Percentiles rank a stretch among this genome's conserved stretches.
These are phyloP conservation scores for Vitis hybrid DNA, from an alignment of 177 flowering plant genomes.

Conservation along the genomic window DNA sequence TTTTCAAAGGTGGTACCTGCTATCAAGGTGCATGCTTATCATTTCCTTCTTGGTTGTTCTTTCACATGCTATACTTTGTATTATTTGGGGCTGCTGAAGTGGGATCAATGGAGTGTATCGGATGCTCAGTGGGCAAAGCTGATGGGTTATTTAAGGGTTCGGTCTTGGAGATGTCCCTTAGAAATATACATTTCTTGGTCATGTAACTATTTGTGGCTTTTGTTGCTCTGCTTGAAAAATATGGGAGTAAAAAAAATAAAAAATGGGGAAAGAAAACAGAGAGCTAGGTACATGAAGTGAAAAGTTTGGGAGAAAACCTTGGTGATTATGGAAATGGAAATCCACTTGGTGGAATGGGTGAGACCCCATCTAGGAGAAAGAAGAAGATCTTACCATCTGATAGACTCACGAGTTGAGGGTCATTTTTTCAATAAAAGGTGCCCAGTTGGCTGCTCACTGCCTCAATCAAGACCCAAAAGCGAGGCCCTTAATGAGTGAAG, in stretches of 20 bases:
- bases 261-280: no score
- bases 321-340: no score
- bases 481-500: no score
- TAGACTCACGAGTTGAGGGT: no score
- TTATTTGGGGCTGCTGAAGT: slow-evolving; percentile 12
- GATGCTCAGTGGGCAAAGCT: slow-evolving; percentile 26
- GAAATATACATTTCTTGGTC: slow-evolving; percentile 38
- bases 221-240: slow-evolving; percentile 39
- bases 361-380: no score
- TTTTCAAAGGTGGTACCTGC: slow-evolving; percentile 1
- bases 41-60: slow-evolving; percentile 14
- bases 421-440: no score
- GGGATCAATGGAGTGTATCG: slow-evolving; percentile 22
- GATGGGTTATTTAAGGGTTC: slow-evolving; percentile 15
- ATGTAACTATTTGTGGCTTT: slow-evolving; percentile 43
- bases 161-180: slow-evolving; percentile 40
- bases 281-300: no score
- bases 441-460: no score
- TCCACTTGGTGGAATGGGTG: no score
- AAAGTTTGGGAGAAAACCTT: no score
- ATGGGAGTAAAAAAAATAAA: slow-evolving; percentile 11
- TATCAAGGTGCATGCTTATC: slow-evolving; percentile 15
- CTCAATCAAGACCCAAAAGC: no score
- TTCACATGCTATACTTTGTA: slow-evolving; percentile 17
- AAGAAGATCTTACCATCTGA: no score